Percentiles rank a stretch among this genome's conserved stretches.
Evolutionary conservation across 2,329 filamentous ascomycete genomes (phyloP).

Genomic region (Aspergillus sp.): DNA sequence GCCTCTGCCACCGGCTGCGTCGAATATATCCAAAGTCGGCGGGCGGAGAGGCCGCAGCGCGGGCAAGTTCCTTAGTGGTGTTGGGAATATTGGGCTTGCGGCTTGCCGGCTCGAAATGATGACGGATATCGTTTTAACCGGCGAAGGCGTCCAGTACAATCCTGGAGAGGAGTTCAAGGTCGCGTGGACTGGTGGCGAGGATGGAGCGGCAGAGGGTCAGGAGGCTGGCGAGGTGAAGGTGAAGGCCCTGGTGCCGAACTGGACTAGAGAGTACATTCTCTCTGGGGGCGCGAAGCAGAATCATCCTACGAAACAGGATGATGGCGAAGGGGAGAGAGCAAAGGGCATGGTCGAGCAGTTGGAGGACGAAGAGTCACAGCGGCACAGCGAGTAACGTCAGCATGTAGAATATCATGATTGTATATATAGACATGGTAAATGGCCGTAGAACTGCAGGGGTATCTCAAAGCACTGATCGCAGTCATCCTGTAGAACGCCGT

Average conservation of each 20-base stretch:
- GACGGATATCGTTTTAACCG: slow-evolving; percentile 68
- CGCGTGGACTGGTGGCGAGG: slow-evolving; percentile 39
- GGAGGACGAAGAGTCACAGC: slow-evolving; percentile 24
- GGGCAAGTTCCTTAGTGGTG: slow-evolving; percentile 68
- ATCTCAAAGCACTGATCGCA: slow-evolving; percentile 9
- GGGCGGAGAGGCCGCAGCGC: slow-evolving; percentile 54
- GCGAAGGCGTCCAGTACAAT: slow-evolving; percentile 52
- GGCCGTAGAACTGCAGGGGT: slow-evolving; percentile 9
- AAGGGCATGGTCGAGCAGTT: slow-evolving; percentile 28
- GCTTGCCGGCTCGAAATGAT: slow-evolving; percentile 83
- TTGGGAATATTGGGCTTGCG: slow-evolving; percentile 80
- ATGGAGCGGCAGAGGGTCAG: slow-evolving; percentile 23
- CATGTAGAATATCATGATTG: slow-evolving; percentile 8
- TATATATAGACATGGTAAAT: neutral
- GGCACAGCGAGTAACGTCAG: slow-evolving; percentile 17
- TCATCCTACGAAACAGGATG: slow-evolving; percentile 8
- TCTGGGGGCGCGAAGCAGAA: slow-evolving; percentile 30
- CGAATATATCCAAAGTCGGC: slow-evolving; percentile 46
- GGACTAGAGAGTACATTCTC: slow-evolving; percentile 47
- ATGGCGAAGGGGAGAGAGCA: slow-evolving; percentile 24
- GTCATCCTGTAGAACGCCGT: too few species aligned
- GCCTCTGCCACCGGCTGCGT: slow-evolving; percentile 26
- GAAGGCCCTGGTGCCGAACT: slow-evolving; percentile 76
- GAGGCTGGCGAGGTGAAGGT: slow-evolving; percentile 43
- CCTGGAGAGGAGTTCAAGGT: slow-evolving; percentile 55